Evolutionary conservation across 441 rosid species (phyloP), one percentile per base, ranked within the genome.

Genomic region (Viola pubescens): DNA sequence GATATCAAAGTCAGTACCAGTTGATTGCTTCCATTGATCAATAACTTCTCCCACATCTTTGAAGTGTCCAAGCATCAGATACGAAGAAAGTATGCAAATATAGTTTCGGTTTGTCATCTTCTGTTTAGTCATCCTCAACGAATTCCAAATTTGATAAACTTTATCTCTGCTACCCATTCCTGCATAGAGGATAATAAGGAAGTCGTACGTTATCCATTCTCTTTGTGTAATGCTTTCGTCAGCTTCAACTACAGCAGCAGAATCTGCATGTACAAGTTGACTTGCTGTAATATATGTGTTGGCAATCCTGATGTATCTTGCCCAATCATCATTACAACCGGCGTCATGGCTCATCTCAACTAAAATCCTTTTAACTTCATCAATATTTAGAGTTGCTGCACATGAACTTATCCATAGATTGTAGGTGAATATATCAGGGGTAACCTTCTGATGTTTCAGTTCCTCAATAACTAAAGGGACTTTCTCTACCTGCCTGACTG

Each of bases 141-240:
- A 89, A 70, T 83, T 89, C 96, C 96, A 88, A 68, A 92, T 92
- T 72, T 84, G 96, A 79, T 82, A 87, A 6, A 92, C 69, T 68
- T 73, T 82, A 58, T 72, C 91, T 75, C 83, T 92, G 78, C 84
- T 84, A 41, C 84, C 79, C 73, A 92, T 65, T 63, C 89, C 88
- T 5, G 92, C 86, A 68, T 86, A 69, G 51, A 89, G 72, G 67
- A 89, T 81, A 68, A 89, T 70, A 37, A 91, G 94, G 62, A 89
- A 89, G 80, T 87, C 98, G 39, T 91, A 92, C 0, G 88, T 86
- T 61, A 89, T 78, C 97, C 95, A 92, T 61, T 92, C 95, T 71
- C 97, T 77, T 48, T 82, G 96, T 2, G 88, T 70, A 47, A 87
- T 65, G 44, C 80, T 47, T 59, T 77, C 83, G 72, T 81, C 95